These are phyloP conservation scores for Termitomyces titanicus DNA, from an alignment of 768 basidiomycete genomes.

Conservation along the genomic window DNA sequence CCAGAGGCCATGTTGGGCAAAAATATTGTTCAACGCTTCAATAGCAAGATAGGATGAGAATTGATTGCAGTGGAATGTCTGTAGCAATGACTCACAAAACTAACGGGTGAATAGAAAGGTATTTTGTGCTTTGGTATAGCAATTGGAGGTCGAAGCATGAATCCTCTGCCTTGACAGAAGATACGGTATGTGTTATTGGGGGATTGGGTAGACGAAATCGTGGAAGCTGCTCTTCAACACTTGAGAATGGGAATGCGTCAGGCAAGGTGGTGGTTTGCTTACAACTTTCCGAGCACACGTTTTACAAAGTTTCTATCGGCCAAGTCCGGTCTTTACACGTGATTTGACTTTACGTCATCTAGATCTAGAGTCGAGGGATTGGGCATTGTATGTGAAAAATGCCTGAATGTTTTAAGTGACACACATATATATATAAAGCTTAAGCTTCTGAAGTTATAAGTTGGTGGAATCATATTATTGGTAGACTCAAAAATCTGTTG, in stretches of 20 bases:
- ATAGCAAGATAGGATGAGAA: not conserved
- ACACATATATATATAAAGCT: no score
- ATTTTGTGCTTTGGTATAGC: conserved; percentile 65
- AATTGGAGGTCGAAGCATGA: conserved; percentile 92
- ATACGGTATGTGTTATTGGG: conserved; percentile 34
- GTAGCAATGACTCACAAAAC: conserved; percentile 40
- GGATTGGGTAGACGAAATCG: conserved; percentile 59
- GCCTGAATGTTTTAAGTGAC: no score
- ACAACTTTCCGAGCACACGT: conserved; percentile 16
- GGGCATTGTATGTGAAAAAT: no score
- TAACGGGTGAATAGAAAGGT: conserved; percentile 45
- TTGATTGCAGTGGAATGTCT: not conserved
- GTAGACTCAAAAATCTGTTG: no score
- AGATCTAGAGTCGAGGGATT: no score
- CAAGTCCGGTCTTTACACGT: conserved; percentile 6
- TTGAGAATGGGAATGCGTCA: conserved; percentile 1
- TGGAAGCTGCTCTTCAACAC: conserved; percentile 33
- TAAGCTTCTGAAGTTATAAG: no score
- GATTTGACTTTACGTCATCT: not conserved
- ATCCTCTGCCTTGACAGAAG: conserved; percentile 77
- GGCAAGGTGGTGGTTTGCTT: conserved; percentile 25
- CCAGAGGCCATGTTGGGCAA: conserved; percentile 82
- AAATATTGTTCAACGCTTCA: conserved; percentile 53
- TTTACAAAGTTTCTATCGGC: conserved; percentile 16
- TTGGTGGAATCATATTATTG: no score